Conservation (phyloP, 1,139 yeast species). For the Hemisphaericaspora lyxosophila region DNA sequence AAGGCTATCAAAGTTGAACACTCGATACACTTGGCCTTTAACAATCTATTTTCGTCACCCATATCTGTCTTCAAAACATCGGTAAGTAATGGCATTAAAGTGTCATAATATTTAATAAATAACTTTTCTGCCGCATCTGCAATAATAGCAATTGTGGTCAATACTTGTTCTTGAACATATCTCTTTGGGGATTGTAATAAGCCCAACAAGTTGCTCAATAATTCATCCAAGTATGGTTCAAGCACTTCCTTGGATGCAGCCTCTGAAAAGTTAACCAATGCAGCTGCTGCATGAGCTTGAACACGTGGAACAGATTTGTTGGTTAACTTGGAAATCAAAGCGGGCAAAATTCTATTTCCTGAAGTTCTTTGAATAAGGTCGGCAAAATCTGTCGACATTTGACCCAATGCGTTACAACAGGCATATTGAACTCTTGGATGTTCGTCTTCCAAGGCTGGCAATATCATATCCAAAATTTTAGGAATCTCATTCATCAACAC, state of each 20-base stretch:
- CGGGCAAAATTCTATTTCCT: slow-evolving; percentile 80
- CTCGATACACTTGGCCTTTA: slow-evolving; percentile 93
- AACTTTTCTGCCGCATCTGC: slow-evolving; percentile 97
- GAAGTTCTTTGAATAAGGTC: slow-evolving; percentile 80
- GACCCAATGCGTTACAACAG: slow-evolving; percentile 95
- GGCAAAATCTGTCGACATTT: slow-evolving; percentile 96
- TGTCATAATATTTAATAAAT: slow-evolving; percentile 88
- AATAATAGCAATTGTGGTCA: slow-evolving; percentile 93
- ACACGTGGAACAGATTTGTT: slow-evolving; percentile 79
- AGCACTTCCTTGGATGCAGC: slow-evolving; percentile 83
- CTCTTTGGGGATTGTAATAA: slow-evolving; percentile 82
- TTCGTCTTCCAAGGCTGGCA: slow-evolving; percentile 77
- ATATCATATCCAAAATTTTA: slow-evolving; percentile 74
- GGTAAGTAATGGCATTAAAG: slow-evolving; percentile 86
- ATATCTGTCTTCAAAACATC: slow-evolving; percentile 78
- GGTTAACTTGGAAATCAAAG: slow-evolving; percentile 77
- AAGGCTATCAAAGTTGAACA: slow-evolving; percentile 91
- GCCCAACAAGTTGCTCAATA: slow-evolving; percentile 70
- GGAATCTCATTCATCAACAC: slow-evolving; percentile 82
- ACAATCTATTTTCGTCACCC: slow-evolving; percentile 74
- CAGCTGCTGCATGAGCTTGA: slow-evolving; percentile 98
- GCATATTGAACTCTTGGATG: slow-evolving; percentile 97
- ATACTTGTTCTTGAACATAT: slow-evolving; percentile 95
- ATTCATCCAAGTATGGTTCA: slow-evolving; percentile 85
- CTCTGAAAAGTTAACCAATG: slow-evolving; percentile 91